These are phyloP conservation scores for Dothideomycetes sp. DNA, from an alignment of 2,329 filamentous ascomycete species.

Conservation along the genomic window DNA sequence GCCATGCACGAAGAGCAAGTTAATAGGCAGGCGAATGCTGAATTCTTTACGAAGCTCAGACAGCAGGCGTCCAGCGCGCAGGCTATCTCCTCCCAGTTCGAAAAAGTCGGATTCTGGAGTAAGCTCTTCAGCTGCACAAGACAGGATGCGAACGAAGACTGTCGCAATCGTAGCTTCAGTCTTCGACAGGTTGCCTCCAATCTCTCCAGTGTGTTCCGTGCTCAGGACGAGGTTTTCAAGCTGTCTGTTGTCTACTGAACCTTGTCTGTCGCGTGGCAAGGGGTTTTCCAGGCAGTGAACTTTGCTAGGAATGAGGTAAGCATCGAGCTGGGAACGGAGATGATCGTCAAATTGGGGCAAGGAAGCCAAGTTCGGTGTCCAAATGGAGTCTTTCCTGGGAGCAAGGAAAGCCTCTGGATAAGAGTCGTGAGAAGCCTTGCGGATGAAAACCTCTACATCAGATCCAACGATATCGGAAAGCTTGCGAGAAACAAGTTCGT, in stretches of 20 bases:
- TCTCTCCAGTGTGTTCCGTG: not conserved
- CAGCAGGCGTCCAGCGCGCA: constrained; percentile 41
- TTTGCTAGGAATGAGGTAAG: constrained; percentile 18
- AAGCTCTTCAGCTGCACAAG: constrained; percentile 28
- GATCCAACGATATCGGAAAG: constrained; percentile 8
- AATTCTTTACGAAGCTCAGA: constrained; percentile 41
- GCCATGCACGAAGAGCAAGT: constrained; percentile 40
- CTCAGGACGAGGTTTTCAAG: constrained; percentile 9
- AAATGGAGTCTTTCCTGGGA: constrained; percentile 10
- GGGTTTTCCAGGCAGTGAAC: constrained; percentile 17
- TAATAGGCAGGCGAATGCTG: constrained; percentile 38
- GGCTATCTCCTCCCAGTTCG: constrained; percentile 42
- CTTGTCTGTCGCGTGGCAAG: constrained; percentile 15
- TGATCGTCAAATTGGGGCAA: constrained; percentile 9
- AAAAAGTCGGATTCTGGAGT: constrained; percentile 38
- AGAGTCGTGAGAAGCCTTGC: constrained; percentile 15
- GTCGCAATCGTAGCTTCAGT: constrained; percentile 30
- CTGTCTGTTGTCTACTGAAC: constrained; percentile 15
- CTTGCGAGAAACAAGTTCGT: constrained; percentile 6
- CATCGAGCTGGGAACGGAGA: constrained; percentile 15
- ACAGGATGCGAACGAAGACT: constrained; percentile 36
- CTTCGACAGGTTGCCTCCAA: constrained; percentile 10
- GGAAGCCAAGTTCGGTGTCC: constrained; percentile 2
- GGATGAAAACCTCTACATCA: constrained; percentile 16
- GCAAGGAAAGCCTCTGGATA: constrained; percentile 25